A percentile compares a stretch with the other conserved stretches of the same genome.
These are phyloP conservation scores for Micractinium conductrix DNA, from an alignment of 139 green algal species.

Conservation along the genomic window DNA sequence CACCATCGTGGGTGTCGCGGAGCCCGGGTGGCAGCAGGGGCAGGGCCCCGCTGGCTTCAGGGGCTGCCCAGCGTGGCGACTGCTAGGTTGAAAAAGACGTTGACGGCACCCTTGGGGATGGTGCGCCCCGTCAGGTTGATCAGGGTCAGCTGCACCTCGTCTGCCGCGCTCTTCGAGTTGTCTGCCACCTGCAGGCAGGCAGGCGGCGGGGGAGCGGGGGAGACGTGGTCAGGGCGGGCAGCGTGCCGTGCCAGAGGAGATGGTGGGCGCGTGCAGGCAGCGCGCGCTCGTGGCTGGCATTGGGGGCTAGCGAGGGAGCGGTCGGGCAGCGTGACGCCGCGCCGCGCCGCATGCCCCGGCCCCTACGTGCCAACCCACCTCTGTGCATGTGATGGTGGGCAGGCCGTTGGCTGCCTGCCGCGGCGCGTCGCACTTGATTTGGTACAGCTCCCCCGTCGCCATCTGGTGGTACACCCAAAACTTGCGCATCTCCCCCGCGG, in stretches of 20 bases:
- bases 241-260: too few species aligned
- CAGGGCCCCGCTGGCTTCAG: not conserved
- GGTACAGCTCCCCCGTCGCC: conserved; percentile 25
- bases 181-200: not conserved
- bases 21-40: too few species aligned
- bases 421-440: conserved; percentile 34
- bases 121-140: not conserved
- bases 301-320: too few species aligned
- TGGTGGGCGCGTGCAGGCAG: too few species aligned
- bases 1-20: too few species aligned
- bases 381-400: conserved; percentile 11
- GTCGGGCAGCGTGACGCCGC: too few species aligned
- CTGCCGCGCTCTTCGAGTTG: not conserved
- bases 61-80: conserved; percentile 4
- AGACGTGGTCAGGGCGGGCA: too few species aligned
- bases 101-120: not conserved
- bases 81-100: not conserved
- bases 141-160: conserved; percentile 25
- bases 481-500: not conserved
- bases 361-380: not conserved
- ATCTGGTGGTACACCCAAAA: conserved; percentile 32
- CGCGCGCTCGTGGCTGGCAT: too few species aligned
- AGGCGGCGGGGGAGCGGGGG: too few species aligned
- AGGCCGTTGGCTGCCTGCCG: not conserved
- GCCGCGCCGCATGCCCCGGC: not conserved